Base-by-base conservation (phyloP, 805 yeast species). In the Saturnispora serradocipensis region DNA sequence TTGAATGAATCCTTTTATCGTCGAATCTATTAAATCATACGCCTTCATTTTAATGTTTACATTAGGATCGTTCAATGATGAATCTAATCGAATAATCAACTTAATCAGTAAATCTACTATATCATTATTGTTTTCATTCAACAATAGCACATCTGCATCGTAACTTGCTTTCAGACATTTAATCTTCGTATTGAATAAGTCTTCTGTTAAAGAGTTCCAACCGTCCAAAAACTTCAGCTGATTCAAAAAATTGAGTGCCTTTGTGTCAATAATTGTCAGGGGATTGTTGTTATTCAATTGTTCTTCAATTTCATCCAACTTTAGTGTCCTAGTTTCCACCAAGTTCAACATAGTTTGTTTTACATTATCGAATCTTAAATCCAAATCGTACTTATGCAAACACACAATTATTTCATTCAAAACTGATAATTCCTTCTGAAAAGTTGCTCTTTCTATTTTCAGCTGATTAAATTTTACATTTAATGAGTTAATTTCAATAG, bases 191-290 rank as follows among this genome's bases (percentile, higher is more conserved):
- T 76, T 72, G 51, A 75, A 78, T 0, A 72, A 53, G 1, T 61
- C 49, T 3, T 75, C 67, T 61, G 80, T 79, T 32, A 61, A 58
- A 0, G 68, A 71, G 15, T 69, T 58, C 89, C 90, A 85, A 4
- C 74, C 68, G 34, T 80, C 84, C 57, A 75, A 62, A 49, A 82
- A 84, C 39, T 68, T 60, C 18, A 84, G 62, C 50, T 72, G 72
- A 34, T 67, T 66, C n/a, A 77, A 58, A 4, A 77, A 70, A n/a
- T 71, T 73, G 4, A 64, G 65, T 1, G 76, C 68, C 5, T 82
- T 72, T 15, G 73, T 74, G 30, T 67, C 62, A 13, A 80, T 59
- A 2, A 48, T 32, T 24, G 18, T n/a, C 11, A n/a, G 11, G 5
- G 80, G 59, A 45, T 81, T 85, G 7, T 71, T 69, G 2, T 75